Evolutionary conservation across 2,329 filamentous ascomycete genomes (phyloP), one percentile per base, ranked within the genome.

Genomic region (Zymoseptoria passerinii): DNA sequence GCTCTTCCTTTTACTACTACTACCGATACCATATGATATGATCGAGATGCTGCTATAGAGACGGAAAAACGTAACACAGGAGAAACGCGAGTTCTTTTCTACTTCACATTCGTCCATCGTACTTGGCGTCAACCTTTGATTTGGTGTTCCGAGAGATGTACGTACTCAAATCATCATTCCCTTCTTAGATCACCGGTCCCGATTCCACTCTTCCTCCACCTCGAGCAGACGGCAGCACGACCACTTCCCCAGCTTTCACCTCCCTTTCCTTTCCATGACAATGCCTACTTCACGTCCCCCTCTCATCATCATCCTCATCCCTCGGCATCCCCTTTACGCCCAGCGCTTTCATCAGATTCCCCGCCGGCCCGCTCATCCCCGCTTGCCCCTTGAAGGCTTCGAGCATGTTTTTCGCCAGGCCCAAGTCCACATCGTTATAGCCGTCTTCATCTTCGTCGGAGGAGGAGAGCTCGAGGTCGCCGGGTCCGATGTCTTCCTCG

Each of bases 351-450:
- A 99, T 80, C 60, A 99, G 77, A 70, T 96, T 97, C 0, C 92
- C 86, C 1, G 89, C 88, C 0, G 94, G 94, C 0, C 94, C 94
- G 29, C 90, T 80, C 78, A 88, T 83, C 10, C 94, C 94, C 18
- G 80, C 90, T 72, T 97, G 92, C 16, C 89, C 87, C 70, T 95
- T 95, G 74, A 99, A 92, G 67, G 90, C 92, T 72, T 96, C 90
- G 1, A 99, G 78, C 56, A 99, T 78, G 68, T 97, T 97, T 72
- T 88, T 90, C 18, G 89, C 91, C 23, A 99, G 78, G 61, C 94
- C 92, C 65, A 91, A 88, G 70, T 97, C 89, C 28, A 94, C 83
- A 62, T 91, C 80, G 4, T 94, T 81, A 55, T 87, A 84, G 0
- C 82, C 64, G 27, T 73, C 72, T 2, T 75, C 75, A 40, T 35